Percentiles rank a stretch among this genome's conserved stretches.
Conservation (phyloP, 208 protist species). For the Leishmania braziliensis region DNA sequence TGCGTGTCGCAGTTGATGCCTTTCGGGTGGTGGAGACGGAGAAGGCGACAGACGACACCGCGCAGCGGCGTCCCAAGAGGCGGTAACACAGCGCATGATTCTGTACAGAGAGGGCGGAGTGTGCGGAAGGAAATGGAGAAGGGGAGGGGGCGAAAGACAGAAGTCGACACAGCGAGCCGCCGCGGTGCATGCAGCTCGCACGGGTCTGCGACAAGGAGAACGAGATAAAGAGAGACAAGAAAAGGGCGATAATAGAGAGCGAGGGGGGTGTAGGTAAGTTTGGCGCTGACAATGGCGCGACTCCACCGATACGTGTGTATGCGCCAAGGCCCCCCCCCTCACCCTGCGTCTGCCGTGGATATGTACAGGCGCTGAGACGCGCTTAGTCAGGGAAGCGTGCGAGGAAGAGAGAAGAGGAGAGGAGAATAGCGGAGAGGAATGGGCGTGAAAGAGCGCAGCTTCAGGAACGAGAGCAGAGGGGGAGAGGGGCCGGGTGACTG, state of each 20-base stretch:
- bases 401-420: not conserved
- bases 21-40: not conserved
- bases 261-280: not conserved
- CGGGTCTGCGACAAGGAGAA: not conserved
- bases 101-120: not conserved
- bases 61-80: constrained; percentile 1
- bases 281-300: not conserved
- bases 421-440: not conserved
- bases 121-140: not conserved
- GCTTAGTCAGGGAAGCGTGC: too few species aligned
- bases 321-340: too few species aligned
- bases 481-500: too few species aligned
- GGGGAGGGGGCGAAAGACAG: not conserved
- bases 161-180: not conserved
- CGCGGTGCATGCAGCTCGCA: not conserved
- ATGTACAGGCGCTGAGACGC: too few species aligned
- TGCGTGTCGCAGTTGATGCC: not conserved
- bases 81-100: not conserved
- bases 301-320: not conserved
- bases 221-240: not conserved
- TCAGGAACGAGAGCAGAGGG: not conserved
- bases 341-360: too few species aligned
- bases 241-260: not conserved
- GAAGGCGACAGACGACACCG: not conserved
- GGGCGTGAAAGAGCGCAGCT: too few species aligned